Base-by-base conservation (phyloP, 73 alveolate species). In the Tetrahymena thermophila region DNA sequence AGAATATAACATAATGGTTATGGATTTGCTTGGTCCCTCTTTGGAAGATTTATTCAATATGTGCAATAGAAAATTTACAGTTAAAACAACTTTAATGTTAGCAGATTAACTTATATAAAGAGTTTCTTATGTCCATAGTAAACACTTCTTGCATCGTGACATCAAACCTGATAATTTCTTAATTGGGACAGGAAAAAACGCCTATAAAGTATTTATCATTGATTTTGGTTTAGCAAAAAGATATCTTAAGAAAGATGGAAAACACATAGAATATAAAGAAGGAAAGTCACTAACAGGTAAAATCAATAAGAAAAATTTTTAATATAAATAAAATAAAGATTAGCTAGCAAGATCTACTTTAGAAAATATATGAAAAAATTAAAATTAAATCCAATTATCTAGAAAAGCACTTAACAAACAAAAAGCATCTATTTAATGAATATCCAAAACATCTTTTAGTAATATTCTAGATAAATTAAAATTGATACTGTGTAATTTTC, bases 211-310 rank as follows among this genome's bases (percentile, higher is more conserved):
- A 16, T 98, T 97, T 96, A 96, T 98, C 89, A 97, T 98, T 28
- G 99, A 98, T 94, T 98, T 97, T 96, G 99, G 99, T n/a, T 94
- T 98, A 4, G 97, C 98, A n/a, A 98, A 98, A 94, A 96, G 98
- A 94, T 98, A 96, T 94, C 93, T 96, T 23, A 94, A 98, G 85
- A 96, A 94, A 85, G 94, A 96, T 85, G 97, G 97, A 10, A 84
- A 96, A 50, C 98, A 96, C 35, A 96, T 96, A 35, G 96, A 94
- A 14, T 96, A 95, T 35, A 96, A 96, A 37, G 96, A 89, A 42
- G 98, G 98, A n/a, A 96, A 96, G 56, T 58, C 96, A 56, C 56
- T 96, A 13, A 96, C 98, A 71, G 98, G 89, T 71, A 89, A 35
- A 94, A 35, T 19, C n/a, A 28, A 19, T 13, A 14, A 50, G 23